These are phyloP conservation scores for Botryotinia globosa DNA, from an alignment of 2,329 filamentous ascomycete species.

Conservation along the genomic window DNA sequence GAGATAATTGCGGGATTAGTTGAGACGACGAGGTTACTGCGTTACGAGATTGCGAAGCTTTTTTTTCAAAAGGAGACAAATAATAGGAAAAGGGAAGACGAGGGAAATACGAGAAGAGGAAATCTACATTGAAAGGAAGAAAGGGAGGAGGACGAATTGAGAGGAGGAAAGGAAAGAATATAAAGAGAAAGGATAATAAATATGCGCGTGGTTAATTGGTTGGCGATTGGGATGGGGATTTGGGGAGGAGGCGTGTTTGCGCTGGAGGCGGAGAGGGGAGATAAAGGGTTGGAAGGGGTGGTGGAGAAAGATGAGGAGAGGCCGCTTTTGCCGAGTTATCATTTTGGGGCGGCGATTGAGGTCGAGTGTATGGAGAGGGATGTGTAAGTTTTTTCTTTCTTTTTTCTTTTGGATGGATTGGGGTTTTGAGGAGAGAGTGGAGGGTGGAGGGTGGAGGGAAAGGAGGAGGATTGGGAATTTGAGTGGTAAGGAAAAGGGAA, in stretches of 20 bases:
- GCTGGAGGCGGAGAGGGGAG: background rate
- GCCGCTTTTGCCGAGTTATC: constrained; percentile 54
- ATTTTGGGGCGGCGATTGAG: constrained; percentile 63
- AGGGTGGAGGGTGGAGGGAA: too few relatives aligned
- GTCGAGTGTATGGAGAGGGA: constrained; percentile 75
- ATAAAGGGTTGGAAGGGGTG: background rate
- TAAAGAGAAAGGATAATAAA: background rate
- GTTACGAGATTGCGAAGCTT: background rate
- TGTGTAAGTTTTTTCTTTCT: too few relatives aligned
- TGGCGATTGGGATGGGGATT: background rate
- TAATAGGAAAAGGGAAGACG: background rate
- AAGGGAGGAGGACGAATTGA: background rate
- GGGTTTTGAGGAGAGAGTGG: too few relatives aligned
- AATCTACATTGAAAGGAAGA: background rate
- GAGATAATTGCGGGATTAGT: too few relatives aligned
- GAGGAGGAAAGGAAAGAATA: background rate
- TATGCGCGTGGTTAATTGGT: background rate
- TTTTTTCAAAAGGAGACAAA: background rate
- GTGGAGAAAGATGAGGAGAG: constrained; percentile 23
- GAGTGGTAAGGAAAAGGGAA: too few relatives aligned
- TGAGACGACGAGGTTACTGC: background rate
- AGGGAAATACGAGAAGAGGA: too few relatives aligned
- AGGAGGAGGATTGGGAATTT: too few relatives aligned
- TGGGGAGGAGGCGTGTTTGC: background rate
- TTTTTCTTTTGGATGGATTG: too few relatives aligned